Conservation (phyloP, 192 early-diverging fungal species). For the Rhizophagus sp. region DNA sequence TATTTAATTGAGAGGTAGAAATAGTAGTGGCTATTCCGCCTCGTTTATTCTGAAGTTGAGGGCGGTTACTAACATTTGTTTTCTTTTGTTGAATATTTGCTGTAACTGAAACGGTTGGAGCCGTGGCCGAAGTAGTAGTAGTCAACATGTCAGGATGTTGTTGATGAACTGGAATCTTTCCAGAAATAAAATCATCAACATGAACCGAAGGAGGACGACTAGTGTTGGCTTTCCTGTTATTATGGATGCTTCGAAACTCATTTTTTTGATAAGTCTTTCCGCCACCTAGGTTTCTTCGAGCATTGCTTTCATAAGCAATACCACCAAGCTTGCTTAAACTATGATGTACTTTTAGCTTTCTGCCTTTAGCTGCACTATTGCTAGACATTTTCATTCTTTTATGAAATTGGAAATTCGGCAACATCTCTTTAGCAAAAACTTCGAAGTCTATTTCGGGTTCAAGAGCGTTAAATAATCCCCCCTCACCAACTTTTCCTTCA, state of each 20-base stretch:
- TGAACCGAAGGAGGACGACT: conserved; percentile 41
- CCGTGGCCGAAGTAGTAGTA: background rate
- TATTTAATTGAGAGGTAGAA: background rate
- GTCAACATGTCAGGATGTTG: conserved; percentile 32
- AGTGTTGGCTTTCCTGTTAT: conserved; percentile 34
- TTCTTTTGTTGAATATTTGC: conserved; percentile 28
- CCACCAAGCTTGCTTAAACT: conserved; percentile 30
- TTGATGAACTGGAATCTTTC: conserved; percentile 28
- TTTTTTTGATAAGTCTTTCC: conserved; percentile 39
- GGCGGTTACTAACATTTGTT: conserved; percentile 9
- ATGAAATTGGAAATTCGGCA: conserved; percentile 33
- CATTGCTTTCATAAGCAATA: conserved; percentile 32
- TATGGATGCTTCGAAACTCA: conserved; percentile 39
- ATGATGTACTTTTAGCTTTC: conserved; percentile 20
- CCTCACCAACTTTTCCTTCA: conserved; percentile 18
- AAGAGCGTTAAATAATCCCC: conserved; percentile 27
- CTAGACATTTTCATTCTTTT: conserved; percentile 29
- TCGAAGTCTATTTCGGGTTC: conserved; percentile 32
- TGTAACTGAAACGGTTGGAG: background rate
- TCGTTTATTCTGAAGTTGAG: conserved; percentile 4
- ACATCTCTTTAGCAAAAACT: conserved; percentile 30
- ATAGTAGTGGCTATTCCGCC: background rate
- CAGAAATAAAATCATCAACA: conserved; percentile 39
- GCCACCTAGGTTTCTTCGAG: conserved; percentile 35
- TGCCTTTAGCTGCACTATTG: conserved; percentile 14